A percentile compares a stretch with the other conserved stretches of the same genome.
Evolutionary conservation across 163 green algal species (phyloP).

Genomic region (Chlorella variabilis): DNA sequence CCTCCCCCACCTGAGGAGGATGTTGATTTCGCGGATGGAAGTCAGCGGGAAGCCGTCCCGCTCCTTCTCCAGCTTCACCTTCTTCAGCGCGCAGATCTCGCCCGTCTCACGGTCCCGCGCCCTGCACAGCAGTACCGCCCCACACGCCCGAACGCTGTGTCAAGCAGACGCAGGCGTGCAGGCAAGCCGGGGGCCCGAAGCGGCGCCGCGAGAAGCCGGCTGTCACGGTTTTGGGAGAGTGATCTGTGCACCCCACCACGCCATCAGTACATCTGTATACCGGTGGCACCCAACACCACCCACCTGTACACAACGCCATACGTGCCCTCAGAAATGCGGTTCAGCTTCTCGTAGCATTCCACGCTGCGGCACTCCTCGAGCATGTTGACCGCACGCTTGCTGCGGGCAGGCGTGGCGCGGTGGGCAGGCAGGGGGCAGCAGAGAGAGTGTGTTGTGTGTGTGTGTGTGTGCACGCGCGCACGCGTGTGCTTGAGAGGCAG

Average conservation of each 20-base stretch:
- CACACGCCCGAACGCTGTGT: neutral
- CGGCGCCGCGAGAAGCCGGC: too few relatives aligned
- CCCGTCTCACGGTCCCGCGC: constrained; percentile 70
- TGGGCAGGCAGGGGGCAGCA: neutral
- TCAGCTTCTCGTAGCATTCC: constrained; percentile 91
- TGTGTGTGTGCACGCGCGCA: too few relatives aligned
- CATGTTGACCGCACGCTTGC: constrained; percentile 60
- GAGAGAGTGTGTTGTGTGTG: neutral
- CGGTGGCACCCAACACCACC: too few relatives aligned
- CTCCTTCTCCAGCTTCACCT: constrained; percentile 93
- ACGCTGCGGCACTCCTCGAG: constrained; percentile 86
- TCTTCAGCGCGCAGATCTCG: constrained; percentile 75
- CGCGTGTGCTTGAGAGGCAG: too few relatives aligned
- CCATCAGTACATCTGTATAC: neutral
- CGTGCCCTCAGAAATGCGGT: constrained; percentile 92
- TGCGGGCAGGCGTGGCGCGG: neutral
- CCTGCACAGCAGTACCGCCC: constrained; percentile 8
- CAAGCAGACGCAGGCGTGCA: too few relatives aligned
- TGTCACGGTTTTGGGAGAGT: neutral
- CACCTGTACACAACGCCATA: constrained; percentile 94
- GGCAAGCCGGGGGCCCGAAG: too few relatives aligned
- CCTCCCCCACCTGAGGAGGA: constrained; percentile 90
- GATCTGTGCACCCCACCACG: neutral
- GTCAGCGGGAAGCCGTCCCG: constrained; percentile 96
- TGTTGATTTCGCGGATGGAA: constrained; percentile 95